Percentiles rank a stretch among this genome's conserved stretches.
phyloP scores from a whole-genome alignment of 352 stramenopile genomes.

The Phytophthora sansomeana region DNA sequence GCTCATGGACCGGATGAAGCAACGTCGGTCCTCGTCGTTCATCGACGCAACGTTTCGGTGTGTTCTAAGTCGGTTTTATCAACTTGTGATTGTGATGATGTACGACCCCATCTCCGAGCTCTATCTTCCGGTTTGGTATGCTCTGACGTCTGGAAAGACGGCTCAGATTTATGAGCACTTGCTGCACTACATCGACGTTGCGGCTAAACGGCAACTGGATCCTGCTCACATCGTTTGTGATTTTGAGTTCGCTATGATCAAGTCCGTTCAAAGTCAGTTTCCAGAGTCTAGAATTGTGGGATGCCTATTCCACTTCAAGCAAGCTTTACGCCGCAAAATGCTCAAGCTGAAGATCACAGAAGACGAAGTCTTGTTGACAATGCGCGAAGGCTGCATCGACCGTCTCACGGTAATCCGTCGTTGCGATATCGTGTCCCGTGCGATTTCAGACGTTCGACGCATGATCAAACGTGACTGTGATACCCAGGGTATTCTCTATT shows the following conservation, averaged over 20 bases:
- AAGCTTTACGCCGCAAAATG: conserved; percentile 9
- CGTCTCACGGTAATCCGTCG: conserved; percentile 1
- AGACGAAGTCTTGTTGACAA: background rate
- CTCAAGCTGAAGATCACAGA: conserved; percentile 18
- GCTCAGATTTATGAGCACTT: conserved; percentile 2
- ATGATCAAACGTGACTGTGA: conserved; percentile 1
- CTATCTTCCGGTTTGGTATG: conserved; percentile 7
- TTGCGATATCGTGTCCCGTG: background rate
- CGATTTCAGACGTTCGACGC: background rate
- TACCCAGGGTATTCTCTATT: background rate
- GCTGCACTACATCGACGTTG: background rate
- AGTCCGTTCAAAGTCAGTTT: conserved; percentile 13
- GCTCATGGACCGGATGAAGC: conserved; percentile 3
- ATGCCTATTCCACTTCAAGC: conserved; percentile 20
- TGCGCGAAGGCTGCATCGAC: conserved; percentile 6
- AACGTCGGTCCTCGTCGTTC: conserved; percentile 4
- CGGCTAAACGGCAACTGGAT: conserved; percentile 3
- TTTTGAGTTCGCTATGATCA: conserved; percentile 16
- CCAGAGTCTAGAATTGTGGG: conserved; percentile 11
- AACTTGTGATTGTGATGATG: conserved; percentile 20
- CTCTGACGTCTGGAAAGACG: conserved; percentile 8
- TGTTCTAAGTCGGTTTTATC: conserved; percentile 12
- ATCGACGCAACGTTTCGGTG: conserved; percentile 11
- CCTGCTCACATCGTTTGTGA: background rate
- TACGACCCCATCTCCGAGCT: conserved; percentile 15